Evolutionary conservation across 2,329 filamentous ascomycete species (phyloP).

Genomic region (Nothophaeocryptopus gaeumannii): DNA sequence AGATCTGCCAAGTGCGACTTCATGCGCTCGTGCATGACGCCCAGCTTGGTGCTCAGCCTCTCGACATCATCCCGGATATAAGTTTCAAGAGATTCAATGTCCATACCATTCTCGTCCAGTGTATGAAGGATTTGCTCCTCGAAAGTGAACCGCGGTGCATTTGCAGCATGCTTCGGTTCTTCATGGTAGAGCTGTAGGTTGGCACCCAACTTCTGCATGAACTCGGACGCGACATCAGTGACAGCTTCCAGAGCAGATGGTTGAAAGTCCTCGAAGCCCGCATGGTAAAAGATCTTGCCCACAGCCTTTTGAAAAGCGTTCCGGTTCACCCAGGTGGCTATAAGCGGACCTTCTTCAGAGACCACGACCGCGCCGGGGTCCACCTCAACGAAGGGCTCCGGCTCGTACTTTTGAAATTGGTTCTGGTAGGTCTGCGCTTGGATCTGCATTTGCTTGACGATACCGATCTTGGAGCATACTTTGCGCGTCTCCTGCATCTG

Average conservation of each 20-base stretch:
- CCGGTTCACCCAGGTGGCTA: conserved; percentile 77
- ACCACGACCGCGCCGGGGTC: conserved; percentile 88
- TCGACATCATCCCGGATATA: conserved; percentile 96
- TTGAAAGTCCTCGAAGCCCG: conserved; percentile 95
- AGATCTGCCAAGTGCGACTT: conserved; percentile 90
- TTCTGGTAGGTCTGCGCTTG: conserved; percentile 98
- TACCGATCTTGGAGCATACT: conserved; percentile 90
- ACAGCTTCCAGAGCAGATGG: conserved; percentile 88
- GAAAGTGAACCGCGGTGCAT: conserved; percentile 64
- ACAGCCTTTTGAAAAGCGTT: conserved; percentile 85
- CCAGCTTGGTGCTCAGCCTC: conserved; percentile 72
- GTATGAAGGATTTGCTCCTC: conserved; percentile 88
- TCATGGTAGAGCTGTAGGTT: conserved; percentile 82
- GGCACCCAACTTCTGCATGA: conserved; percentile 77
- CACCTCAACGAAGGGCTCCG: conserved; percentile 79
- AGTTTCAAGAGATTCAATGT: conserved; percentile 74
- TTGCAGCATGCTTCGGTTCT: conserved; percentile 60
- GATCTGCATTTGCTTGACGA: conserved; percentile 99
- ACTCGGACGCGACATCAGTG: conserved; percentile 85
- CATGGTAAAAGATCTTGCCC: conserved; percentile 91
- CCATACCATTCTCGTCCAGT: conserved; percentile 77
- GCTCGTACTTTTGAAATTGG: conserved; percentile 95
- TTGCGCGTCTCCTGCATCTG: conserved; percentile 98
- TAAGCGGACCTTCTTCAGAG: conserved; percentile 81
- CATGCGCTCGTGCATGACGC: conserved; percentile 88